phyloP scores from a whole-genome alignment of 148 eudicot species.

The Rhododendron vialii region DNA sequence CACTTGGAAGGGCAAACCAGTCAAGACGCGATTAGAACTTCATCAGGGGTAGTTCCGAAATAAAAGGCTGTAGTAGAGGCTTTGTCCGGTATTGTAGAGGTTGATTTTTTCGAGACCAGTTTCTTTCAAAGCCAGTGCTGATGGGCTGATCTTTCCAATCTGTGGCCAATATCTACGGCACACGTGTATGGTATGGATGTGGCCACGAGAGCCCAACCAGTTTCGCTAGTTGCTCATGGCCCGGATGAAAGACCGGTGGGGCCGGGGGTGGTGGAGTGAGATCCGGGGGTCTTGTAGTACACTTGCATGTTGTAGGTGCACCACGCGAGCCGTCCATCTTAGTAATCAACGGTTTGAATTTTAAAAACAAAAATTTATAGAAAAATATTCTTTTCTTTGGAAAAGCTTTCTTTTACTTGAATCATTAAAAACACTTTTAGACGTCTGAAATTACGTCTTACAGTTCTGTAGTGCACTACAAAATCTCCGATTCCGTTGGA shows the following conservation, averaged over 20 bases:
- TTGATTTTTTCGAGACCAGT: background rate
- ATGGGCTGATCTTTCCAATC: background rate
- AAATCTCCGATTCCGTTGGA: too few relatives aligned
- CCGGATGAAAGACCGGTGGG: background rate
- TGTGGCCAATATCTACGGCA: background rate
- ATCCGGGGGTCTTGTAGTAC: too few relatives aligned
- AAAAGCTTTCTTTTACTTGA: too few relatives aligned
- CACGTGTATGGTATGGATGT: background rate
- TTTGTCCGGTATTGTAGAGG: background rate
- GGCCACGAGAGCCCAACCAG: background rate
- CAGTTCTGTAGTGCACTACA: too few relatives aligned
- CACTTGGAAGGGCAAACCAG: background rate
- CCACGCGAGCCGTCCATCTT: fast-evolving
- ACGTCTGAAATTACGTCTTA: too few relatives aligned
- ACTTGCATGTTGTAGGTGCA: too few relatives aligned
- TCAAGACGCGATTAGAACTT: background rate
- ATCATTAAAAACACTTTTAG: too few relatives aligned
- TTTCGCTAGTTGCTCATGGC: background rate
- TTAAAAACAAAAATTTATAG: too few relatives aligned
- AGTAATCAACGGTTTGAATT: too few relatives aligned
- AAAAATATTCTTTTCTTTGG: too few relatives aligned
- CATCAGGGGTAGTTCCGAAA: background rate
- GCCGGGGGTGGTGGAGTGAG: background rate
- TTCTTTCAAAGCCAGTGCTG: background rate
- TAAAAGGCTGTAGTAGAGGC: background rate